Conservation (phyloP, 2,329 filamentous ascomycete species). For the Paradendryphiella salina region DNA sequence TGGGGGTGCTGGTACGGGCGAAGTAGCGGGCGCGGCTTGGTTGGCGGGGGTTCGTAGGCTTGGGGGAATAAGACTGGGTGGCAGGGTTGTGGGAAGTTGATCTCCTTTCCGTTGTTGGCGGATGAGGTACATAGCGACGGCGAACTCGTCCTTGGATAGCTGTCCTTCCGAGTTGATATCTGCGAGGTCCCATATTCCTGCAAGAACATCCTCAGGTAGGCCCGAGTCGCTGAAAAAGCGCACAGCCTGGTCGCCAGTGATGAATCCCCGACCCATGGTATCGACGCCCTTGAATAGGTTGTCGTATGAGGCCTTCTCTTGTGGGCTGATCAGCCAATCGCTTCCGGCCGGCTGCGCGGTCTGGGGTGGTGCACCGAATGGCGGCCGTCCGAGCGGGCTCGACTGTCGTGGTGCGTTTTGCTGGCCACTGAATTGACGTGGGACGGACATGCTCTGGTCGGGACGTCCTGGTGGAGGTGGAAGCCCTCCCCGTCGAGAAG, state of each 20-base stretch:
- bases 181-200: slow-evolving; percentile 95
- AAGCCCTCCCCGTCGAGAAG: slow-evolving; percentile 62
- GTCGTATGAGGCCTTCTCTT: slow-evolving; percentile 88
- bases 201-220: slow-evolving; percentile 82
- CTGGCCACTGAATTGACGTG: slow-evolving; percentile 77
- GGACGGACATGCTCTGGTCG: slow-evolving; percentile 65
- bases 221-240: slow-evolving; percentile 91
- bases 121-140: slow-evolving; percentile 96
- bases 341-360: slow-evolving; percentile 59
- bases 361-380: slow-evolving; percentile 54
- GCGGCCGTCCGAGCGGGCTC: slow-evolving; percentile 60
- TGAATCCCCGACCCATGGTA: slow-evolving; percentile 75
- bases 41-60: slow-evolving; percentile 66
- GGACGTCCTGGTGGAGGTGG: slow-evolving; percentile 50
- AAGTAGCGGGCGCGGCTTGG: slow-evolving; percentile 55
- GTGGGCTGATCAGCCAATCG: slow-evolving; percentile 81
- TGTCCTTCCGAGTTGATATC: slow-evolving; percentile 91
- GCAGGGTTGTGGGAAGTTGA: slow-evolving; percentile 73
- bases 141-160: slow-evolving; percentile 86
- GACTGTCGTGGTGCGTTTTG: slow-evolving; percentile 57
- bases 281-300: slow-evolving; percentile 83
- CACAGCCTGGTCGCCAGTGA: slow-evolving; percentile 93
- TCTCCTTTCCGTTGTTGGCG: slow-evolving; percentile 78
- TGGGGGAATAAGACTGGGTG: slow-evolving; percentile 80
- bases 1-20: slow-evolving; percentile 49